Conservation (phyloP, 108 stramenopile genomes). For the Tribonema minus region DNA sequence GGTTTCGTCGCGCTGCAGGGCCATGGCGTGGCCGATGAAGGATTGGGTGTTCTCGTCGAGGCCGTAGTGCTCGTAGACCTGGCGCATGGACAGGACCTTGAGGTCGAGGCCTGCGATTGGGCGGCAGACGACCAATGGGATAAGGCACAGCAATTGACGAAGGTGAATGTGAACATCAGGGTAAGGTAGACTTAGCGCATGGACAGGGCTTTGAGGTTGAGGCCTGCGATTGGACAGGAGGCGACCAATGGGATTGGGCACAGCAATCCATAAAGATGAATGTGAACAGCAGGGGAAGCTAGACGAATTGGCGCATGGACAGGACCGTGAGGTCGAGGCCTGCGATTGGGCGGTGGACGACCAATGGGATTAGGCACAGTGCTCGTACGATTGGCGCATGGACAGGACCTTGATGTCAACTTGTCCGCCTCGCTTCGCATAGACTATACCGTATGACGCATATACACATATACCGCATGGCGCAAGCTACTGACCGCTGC, state of each 20-base stretch:
- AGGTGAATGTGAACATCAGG: background rate
- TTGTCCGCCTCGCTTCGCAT: background rate
- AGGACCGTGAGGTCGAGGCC: conserved; percentile 77
- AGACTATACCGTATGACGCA: no score
- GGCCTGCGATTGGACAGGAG: background rate
- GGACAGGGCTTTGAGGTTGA: background rate
- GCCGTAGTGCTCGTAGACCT: conserved; percentile 88
- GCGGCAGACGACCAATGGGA: background rate
- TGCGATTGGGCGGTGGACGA: background rate
- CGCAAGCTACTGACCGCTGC: background rate
- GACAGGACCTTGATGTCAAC: conserved; percentile 81
- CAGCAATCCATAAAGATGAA: no score
- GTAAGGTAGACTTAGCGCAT: background rate
- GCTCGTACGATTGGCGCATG: conserved; percentile 82
- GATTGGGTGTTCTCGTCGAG: conserved; percentile 87
- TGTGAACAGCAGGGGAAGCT: conserved; percentile 3
- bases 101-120: conserved; percentile 67
- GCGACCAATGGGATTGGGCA: background rate
- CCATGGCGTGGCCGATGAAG: conserved; percentile 99
- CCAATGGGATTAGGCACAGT: conserved; percentile 63
- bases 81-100: conserved; percentile 80
- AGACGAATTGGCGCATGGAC: conserved; percentile 90
- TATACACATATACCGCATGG: no score
- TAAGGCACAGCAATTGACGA: background rate
- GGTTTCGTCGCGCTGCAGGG: conserved; percentile 80